These are phyloP conservation scores for Tilletia horrida DNA, from an alignment of 1,284 basidiomycete genomes.

Conservation along the genomic window DNA sequence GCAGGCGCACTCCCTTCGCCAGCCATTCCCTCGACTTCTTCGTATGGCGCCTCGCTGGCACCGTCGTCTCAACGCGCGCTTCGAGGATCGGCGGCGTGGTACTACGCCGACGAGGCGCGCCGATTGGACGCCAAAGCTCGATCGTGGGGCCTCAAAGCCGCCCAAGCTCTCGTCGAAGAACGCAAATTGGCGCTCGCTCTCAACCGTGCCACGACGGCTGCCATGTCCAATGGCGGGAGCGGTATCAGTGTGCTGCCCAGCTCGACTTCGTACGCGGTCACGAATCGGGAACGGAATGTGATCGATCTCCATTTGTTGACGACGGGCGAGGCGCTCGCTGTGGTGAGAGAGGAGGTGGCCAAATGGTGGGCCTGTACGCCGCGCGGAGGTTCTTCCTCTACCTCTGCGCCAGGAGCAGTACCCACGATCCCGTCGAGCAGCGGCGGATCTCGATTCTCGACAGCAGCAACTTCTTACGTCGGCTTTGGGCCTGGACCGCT, in stretches of 20 bases:
- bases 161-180: conserved; percentile 51
- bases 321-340: conserved; percentile 53
- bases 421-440: not conserved
- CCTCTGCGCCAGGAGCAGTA: not conserved
- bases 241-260: conserved; percentile 16
- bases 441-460: conserved; percentile 1
- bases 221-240: conserved; percentile 3
- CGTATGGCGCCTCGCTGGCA: conserved; percentile 24
- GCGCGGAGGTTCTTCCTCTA: conserved; percentile 16
- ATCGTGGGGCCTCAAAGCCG: conserved; percentile 52
- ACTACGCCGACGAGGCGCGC: conserved; percentile 54
- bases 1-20: not conserved
- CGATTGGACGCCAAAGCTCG: conserved; percentile 49
- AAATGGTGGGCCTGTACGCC: conserved; percentile 41
- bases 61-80: conserved; percentile 21
- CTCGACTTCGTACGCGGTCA: not conserved
- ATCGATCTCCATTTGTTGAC: conserved; percentile 55
- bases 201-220: not conserved
- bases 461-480: not conserved
- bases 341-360: conserved; percentile 49
- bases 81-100: conserved; percentile 30
- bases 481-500: conserved; percentile 33
- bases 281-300: conserved; percentile 23
- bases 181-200: conserved; percentile 26
- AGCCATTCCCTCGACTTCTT: not conserved